These are phyloP conservation scores for Phalaenopsis aphrodite DNA, from an alignment of 106 monocot genomes.

Conservation along the genomic window DNA sequence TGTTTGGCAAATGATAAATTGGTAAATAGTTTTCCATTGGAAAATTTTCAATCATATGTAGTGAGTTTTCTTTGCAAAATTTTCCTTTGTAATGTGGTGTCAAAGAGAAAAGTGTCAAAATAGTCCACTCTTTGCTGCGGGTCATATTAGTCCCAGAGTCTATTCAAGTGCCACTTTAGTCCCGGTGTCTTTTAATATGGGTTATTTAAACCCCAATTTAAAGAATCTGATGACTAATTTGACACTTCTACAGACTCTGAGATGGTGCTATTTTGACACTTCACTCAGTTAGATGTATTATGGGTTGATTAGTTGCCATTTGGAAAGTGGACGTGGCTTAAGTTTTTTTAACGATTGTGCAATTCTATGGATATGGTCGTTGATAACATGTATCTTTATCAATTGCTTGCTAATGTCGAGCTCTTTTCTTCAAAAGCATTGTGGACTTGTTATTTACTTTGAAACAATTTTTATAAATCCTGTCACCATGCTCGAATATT, in stretches of 20 bases:
- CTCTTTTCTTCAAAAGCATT: background rate
- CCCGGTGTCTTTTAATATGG: too few relatives aligned
- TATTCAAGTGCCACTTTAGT: too few relatives aligned
- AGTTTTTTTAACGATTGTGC: too few relatives aligned
- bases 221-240: too few relatives aligned
- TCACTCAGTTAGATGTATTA: background rate
- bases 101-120: too few relatives aligned
- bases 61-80: background rate
- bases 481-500: background rate
- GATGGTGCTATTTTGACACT: too few relatives aligned
- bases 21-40: background rate
- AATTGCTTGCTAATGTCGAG: background rate
- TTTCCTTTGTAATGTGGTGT: background rate
- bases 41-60: background rate
- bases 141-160: too few relatives aligned
- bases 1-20: background rate
- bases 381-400: background rate
- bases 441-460: background rate
- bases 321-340: background rate
- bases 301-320: background rate
- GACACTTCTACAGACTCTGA: too few relatives aligned
- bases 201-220: too few relatives aligned
- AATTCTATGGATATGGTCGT: background rate
- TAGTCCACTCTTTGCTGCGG: too few relatives aligned
- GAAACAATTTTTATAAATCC: background rate